These are phyloP conservation scores for Xylaria intraflava DNA, from an alignment of 495 filamentous ascomycete species.

Conservation along the genomic window DNA sequence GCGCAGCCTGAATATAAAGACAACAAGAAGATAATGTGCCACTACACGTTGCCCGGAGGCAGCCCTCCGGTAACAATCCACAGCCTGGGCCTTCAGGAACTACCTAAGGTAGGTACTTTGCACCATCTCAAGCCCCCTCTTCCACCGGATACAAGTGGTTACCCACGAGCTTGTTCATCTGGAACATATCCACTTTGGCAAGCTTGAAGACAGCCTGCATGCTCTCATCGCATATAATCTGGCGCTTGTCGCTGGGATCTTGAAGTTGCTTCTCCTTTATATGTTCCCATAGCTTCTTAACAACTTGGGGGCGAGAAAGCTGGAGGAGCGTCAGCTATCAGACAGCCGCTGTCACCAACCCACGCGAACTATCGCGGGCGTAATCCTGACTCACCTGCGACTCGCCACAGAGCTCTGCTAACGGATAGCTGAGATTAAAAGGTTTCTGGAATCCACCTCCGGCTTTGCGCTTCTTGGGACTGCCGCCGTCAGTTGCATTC, in stretches of 20 bases:
- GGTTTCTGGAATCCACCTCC: conserved; percentile 47
- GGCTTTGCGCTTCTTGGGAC: conserved; percentile 43
- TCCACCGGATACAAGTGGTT: conserved; percentile 51
- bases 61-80: not conserved
- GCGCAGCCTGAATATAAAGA: not conserved
- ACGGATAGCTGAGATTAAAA: conserved; percentile 43
- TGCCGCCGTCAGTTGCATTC: conserved; percentile 52
- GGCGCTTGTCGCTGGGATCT: conserved; percentile 82
- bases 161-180: conserved; percentile 70
- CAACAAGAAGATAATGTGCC: not conserved
- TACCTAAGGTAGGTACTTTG: not conserved
- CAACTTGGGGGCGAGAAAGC: conserved; percentile 88
- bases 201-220: conserved; percentile 87
- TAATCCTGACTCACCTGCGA: conserved; percentile 41
- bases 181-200: conserved; percentile 93
- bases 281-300: conserved; percentile 92
- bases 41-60: not conserved
- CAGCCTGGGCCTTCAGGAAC: not conserved
- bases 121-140: conserved; percentile 24
- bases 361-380: not conserved
- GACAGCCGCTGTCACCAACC: not conserved
- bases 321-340: conserved; percentile 27
- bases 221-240: conserved; percentile 85
- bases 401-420: conserved; percentile 51
- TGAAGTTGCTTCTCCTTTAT: conserved; percentile 83